Conservation (phyloP, 202 grass and related monocot species). For the Digitaria exilis region DNA sequence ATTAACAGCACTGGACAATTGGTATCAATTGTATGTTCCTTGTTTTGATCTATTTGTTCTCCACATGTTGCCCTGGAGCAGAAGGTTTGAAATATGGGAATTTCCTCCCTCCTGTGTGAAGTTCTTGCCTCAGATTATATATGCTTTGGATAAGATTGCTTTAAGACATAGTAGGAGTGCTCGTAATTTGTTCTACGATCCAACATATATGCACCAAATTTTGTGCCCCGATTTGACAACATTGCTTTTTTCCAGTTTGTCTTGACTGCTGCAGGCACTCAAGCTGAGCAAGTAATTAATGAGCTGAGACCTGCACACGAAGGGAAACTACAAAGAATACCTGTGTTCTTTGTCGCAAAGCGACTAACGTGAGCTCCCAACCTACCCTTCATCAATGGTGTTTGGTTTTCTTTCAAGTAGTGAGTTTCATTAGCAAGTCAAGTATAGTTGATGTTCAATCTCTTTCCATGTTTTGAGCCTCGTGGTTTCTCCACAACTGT, state of each 20-base stretch:
- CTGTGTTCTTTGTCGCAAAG: slow-evolving; percentile 75
- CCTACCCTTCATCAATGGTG: not conserved
- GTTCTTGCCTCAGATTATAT: not conserved
- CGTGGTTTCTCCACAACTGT: not conserved
- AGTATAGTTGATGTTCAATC: not conserved
- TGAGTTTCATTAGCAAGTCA: not conserved
- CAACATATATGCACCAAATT: slow-evolving; percentile 2
- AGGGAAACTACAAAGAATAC: slow-evolving; percentile 77
- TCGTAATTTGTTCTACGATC: not conserved
- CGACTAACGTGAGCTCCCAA: slow-evolving; percentile 70
- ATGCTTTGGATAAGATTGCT: not conserved
- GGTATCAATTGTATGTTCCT: not conserved
- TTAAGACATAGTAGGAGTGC: not conserved
- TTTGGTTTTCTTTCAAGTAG: not conserved
- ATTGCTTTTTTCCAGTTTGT: slow-evolving; percentile 76
- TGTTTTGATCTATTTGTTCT: not conserved
- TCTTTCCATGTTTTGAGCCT: not conserved
- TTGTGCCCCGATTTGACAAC: not conserved
- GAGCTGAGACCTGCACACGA: slow-evolving; percentile 52
- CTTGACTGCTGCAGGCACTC: slow-evolving; percentile 85
- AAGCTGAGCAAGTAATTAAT: slow-evolving; percentile 69
- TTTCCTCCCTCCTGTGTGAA: not conserved
- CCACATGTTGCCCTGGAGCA: not conserved
- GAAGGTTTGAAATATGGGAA: not conserved
- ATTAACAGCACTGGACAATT: not conserved